These are phyloP conservation scores for Aspergillus biplanus DNA, from an alignment of 495 filamentous ascomycete species.

Conservation along the genomic window DNA sequence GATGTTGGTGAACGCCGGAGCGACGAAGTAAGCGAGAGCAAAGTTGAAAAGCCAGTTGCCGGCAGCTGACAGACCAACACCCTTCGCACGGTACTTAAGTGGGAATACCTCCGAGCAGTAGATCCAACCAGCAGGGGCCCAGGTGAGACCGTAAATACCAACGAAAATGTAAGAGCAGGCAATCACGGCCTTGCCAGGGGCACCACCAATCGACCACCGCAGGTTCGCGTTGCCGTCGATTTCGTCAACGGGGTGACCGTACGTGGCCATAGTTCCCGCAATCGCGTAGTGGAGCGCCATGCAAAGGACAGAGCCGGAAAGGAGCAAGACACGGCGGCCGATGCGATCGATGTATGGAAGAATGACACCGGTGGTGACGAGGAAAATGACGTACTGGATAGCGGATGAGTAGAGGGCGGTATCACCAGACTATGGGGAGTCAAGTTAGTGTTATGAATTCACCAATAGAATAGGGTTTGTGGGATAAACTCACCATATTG, in stretches of 20 bases:
- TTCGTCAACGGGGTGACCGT: constrained; percentile 57
- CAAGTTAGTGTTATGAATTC: constrained; percentile 8
- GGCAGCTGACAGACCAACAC: constrained; percentile 67
- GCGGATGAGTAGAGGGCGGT: constrained; percentile 68
- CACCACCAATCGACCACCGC: constrained; percentile 61
- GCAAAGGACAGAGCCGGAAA: constrained; percentile 65
- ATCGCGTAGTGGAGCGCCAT: constrained; percentile 74
- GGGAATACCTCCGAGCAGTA: constrained; percentile 79
- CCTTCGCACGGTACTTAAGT: constrained; percentile 71
- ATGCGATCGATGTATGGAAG: constrained; percentile 75
- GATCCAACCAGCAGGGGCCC: constrained; percentile 71
- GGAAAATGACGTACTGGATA: constrained; percentile 77
- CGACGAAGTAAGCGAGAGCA: constrained; percentile 70
- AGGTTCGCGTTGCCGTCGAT: constrained; percentile 71
- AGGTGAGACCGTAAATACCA: constrained; percentile 73
- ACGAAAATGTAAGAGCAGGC: constrained; percentile 80
- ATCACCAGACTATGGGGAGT: constrained; percentile 53
- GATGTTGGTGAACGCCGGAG: constrained; percentile 73
- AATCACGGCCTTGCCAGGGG: constrained; percentile 70
- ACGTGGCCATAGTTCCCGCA: constrained; percentile 50
- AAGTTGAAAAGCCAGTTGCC: constrained; percentile 83
- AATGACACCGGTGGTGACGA: constrained; percentile 68
- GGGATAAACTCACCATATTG: constrained; percentile 37
- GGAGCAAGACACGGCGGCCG: constrained; percentile 72
- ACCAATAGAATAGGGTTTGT: not conserved